Evolutionary conservation across 257 asterid genomes (phyloP).

Genomic region (Pogostemon cablin): DNA sequence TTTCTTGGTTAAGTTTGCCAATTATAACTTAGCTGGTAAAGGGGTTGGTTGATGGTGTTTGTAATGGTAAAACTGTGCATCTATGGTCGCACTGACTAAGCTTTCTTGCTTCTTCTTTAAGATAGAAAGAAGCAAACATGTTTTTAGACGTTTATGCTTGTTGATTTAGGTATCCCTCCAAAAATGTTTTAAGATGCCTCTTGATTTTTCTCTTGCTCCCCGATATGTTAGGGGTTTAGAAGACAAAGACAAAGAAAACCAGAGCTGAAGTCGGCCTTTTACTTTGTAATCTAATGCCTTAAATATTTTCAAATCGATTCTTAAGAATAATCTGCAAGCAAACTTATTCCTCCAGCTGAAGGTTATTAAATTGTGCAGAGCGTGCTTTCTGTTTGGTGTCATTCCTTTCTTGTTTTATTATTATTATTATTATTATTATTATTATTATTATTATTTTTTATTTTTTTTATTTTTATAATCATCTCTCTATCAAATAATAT

Average conservation of each 20-base stretch:
- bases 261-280: slow-evolving; percentile 10
- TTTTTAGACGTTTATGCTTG: slow-evolving; percentile 12
- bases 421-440: too few relatives aligned
- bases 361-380: slow-evolving; percentile 13
- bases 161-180: background rate
- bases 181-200: slow-evolving; percentile 15
- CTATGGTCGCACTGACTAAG: slow-evolving; percentile 15
- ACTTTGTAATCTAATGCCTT: slow-evolving; percentile 31
- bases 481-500: too few relatives aligned
- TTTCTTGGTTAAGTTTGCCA: slow-evolving; percentile 19
- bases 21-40: slow-evolving; percentile 9
- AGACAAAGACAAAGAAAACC: slow-evolving; percentile 15
- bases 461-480: too few relatives aligned
- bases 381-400: slow-evolving; percentile 22
- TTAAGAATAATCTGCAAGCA: slow-evolving; percentile 1
- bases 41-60: slow-evolving; percentile 24
- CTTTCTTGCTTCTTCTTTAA: slow-evolving; percentile 22
- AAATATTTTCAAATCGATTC: slow-evolving; percentile 10
- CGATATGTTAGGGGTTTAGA: slow-evolving; percentile 23
- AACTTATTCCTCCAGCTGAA: slow-evolving; percentile 24
- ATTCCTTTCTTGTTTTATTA: slow-evolving; percentile 6
- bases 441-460: too few relatives aligned
- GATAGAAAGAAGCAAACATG: slow-evolving; percentile 9
- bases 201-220: slow-evolving; percentile 19
- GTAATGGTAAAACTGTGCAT: slow-evolving; percentile 11